Evolutionary conservation across 2,329 filamentous ascomycete species (phyloP), one percentile per base, ranked within the genome.

Genomic region (Stenocarpella maydis): DNA sequence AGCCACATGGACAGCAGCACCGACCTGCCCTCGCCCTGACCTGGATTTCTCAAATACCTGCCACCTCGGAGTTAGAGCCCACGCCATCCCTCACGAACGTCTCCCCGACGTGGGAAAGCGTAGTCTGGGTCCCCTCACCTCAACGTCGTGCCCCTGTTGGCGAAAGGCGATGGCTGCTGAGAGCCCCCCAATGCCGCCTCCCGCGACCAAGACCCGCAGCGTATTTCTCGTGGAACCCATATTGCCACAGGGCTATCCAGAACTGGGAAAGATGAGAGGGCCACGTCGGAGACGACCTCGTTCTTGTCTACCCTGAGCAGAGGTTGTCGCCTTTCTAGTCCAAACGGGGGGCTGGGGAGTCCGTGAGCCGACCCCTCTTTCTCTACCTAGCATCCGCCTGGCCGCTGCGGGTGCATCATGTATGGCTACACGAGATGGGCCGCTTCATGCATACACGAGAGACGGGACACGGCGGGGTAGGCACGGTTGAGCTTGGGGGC

Each of bases 11-110:
- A 71, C 49, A 1, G 69, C 69, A 17, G 68, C 68, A 12, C 69
- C 67, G 19, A 66, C 28, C 31, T 69, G 53, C 0, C 53, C 69
- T 9, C 45, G 52, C 24, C 66, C 53, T 34, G 66, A 41, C 17
- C 31, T 63, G 4, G 69, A 69, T 41, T 71, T 69, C 28, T 71
- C 69, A 24, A 71, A 69, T 47, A 71, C 24, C 69, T 71, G 17
- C n/a, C 17, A 12, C 17, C 19, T 31, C 54, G 26, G 14, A 8
- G 12, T 69, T 12, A 69, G 49, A 34, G 2, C 10, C 10, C 17
- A 10, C 17, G 8, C 17, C 3, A 26, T 26, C 12, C 21, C 26
- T 14, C 21, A 4, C 24, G 6, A 21, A 14, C 26, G 24, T 19
- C 12, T n/a, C n/a, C 37, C 31, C 2, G 21, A 21, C 21, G 21